These are phyloP conservation scores for Amanita muscaria DNA, from an alignment of 768 basidiomycete species.

Conservation along the genomic window DNA sequence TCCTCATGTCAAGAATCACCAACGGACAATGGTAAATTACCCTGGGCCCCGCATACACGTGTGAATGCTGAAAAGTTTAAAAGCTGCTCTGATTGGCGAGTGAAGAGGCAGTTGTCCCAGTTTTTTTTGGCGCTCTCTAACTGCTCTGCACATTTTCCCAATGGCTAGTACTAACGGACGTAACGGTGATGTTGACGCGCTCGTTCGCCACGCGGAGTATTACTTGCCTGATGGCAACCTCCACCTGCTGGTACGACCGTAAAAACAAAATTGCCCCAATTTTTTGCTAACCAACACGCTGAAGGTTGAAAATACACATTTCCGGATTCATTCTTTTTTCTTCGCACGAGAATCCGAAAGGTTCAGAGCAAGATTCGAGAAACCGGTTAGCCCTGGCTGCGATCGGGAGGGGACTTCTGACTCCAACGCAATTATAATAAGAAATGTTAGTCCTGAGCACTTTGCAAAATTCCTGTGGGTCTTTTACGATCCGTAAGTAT, in stretches of 20 bases:
- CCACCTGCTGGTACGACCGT: conserved; percentile 39
- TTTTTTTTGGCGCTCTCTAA: too few species aligned
- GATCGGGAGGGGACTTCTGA: conserved; percentile 30
- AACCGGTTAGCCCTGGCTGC: conserved; percentile 23
- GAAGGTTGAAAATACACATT: conserved; percentile 49
- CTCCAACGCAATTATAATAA: conserved; percentile 31
- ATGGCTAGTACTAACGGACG: too few species aligned
- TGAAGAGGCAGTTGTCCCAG: too few species aligned
- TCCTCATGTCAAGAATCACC: not conserved
- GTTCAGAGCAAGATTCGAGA: conserved; percentile 31
- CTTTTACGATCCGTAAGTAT: conserved; percentile 46
- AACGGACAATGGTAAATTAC: not conserved
- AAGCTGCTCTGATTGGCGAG: too few species aligned
- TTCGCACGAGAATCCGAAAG: conserved; percentile 51
- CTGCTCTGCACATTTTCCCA: too few species aligned
- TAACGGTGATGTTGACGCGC: conserved; percentile 8
- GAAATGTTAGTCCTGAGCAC: conserved; percentile 25
- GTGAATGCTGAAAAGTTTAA: not conserved
- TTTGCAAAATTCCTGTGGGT: conserved; percentile 46
- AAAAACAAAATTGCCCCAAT: too few species aligned
- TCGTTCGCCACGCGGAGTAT: conserved; percentile 28
- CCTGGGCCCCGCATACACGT: not conserved
- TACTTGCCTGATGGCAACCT: conserved; percentile 49
- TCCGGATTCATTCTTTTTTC: conserved; percentile 52
- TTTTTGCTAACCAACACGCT: not conserved